Percentiles rank a stretch among this genome's conserved stretches.
Conservation (phyloP, 2,329 filamentous ascomycete genomes). For the Curvularia hawaiiensis region DNA sequence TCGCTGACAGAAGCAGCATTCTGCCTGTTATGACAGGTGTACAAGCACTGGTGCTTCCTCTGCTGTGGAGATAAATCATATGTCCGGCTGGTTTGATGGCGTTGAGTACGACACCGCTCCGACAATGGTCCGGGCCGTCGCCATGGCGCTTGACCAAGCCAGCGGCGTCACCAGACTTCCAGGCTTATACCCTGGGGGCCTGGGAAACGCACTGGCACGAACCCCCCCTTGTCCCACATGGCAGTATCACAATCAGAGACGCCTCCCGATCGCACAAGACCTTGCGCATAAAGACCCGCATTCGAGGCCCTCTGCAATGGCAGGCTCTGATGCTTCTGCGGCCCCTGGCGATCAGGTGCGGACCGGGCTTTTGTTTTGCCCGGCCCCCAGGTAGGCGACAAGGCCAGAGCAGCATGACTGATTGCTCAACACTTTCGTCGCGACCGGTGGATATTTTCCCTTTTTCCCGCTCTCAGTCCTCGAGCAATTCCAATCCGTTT, state of each 20-base stretch:
- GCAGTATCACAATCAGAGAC: not conserved
- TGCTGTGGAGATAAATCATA: conserved; percentile 4
- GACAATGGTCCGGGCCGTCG: conserved; percentile 16
- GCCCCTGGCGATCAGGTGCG: conserved; percentile 24
- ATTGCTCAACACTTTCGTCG: conserved; percentile 10
- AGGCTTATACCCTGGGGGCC: conserved; percentile 1
- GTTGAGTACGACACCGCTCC: conserved; percentile 3
- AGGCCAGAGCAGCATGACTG: conserved; percentile 22
- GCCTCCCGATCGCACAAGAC: conserved; percentile 9
- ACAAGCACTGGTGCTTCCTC: not conserved
- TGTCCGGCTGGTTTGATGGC: not conserved
- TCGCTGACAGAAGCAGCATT: not conserved
- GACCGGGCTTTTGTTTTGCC: conserved; percentile 16
- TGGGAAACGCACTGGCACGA: conserved; percentile 1
- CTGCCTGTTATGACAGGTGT: not conserved
- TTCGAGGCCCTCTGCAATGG: conserved; percentile 6
- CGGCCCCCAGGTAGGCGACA: conserved; percentile 15
- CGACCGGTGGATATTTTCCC: conserved; percentile 3
- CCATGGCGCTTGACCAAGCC: conserved; percentile 16
- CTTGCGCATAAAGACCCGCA: conserved; percentile 4
- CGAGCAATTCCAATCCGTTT: conserved; percentile 5
- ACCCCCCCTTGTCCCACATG: conserved; percentile 1
- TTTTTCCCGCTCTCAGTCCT: conserved; percentile 5
- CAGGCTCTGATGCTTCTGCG: conserved; percentile 13
- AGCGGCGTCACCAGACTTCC: conserved; percentile 8